phyloP scores from a whole-genome alignment of 1,139 yeast genomes.

The Ogataea hybrid region DNA sequence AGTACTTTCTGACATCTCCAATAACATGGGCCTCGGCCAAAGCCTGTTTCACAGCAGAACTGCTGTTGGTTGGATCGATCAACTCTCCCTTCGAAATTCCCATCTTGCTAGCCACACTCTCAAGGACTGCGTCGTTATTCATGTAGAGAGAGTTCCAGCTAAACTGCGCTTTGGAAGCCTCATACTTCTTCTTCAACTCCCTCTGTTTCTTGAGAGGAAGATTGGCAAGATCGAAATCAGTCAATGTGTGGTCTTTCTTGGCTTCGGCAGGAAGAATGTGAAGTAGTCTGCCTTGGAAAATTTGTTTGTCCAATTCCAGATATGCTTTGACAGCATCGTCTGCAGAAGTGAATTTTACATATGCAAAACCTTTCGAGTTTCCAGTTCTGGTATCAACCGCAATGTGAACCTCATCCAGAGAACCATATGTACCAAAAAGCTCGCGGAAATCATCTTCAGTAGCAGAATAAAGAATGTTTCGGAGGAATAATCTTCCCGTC shows the following conservation, averaged over 20 bases:
- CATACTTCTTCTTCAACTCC: constrained; percentile 78
- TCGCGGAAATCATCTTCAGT: constrained; percentile 73
- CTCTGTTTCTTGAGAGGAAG: constrained; percentile 89
- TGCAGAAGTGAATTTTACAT: constrained; percentile 64
- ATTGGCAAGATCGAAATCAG: constrained; percentile 87
- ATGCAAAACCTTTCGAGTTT: constrained; percentile 90
- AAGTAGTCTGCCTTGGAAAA: constrained; percentile 90
- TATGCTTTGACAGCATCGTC: constrained; percentile 78
- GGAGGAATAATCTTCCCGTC: constrained; percentile 82
- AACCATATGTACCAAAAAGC: constrained; percentile 57
- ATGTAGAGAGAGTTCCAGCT: constrained; percentile 94
- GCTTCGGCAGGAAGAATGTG: constrained; percentile 87
- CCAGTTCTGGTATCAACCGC: constrained; percentile 91
- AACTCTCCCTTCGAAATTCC: constrained; percentile 83
- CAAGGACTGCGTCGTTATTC: constrained; percentile 90
- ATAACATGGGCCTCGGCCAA: constrained; percentile 96
- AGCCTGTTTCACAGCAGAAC: constrained; percentile 95
- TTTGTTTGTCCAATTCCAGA: constrained; percentile 73
- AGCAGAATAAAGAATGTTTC: constrained; percentile 81
- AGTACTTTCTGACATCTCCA: constrained; percentile 84
- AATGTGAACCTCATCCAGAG: constrained; percentile 76
- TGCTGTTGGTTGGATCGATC: constrained; percentile 82
- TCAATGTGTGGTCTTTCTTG: constrained; percentile 73
- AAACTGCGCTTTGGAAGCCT: constrained; percentile 82
- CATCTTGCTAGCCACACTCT: constrained; percentile 80